These are phyloP conservation scores for Ilex paraguariensis DNA, from an alignment of 305 asterid species.

Conservation along the genomic window DNA sequence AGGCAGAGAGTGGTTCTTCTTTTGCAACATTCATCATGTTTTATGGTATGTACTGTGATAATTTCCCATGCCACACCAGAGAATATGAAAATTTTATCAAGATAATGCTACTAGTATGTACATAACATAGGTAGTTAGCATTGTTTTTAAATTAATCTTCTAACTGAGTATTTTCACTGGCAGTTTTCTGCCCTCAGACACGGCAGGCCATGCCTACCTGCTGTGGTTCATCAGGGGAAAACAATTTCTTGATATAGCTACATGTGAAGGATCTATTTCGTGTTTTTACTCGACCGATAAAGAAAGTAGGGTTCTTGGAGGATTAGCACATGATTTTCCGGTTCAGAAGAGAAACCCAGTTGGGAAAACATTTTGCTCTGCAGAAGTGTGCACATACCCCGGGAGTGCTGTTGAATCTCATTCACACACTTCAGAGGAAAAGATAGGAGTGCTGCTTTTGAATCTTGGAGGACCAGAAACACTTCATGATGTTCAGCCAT, in stretches of 20 bases:
- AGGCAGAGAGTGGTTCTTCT: too few species aligned
- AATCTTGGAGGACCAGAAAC: constrained; percentile 98
- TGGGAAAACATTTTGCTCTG: constrained; percentile 46
- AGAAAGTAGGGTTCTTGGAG: constrained; percentile 17
- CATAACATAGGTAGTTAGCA: too few species aligned
- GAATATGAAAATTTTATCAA: too few species aligned
- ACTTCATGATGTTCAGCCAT: constrained; percentile 88
- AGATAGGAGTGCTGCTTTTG: constrained; percentile 82
- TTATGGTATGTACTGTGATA: too few species aligned
- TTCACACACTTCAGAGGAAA: constrained; percentile 48
- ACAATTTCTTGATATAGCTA: constrained; percentile 4
- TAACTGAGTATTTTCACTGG: background rate
- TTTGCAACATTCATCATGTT: too few species aligned
- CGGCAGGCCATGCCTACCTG: constrained; percentile 14
- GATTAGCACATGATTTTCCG: constrained; percentile 28
- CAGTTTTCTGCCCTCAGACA: constrained; percentile 23
- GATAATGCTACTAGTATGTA: too few species aligned
- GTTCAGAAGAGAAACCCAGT: constrained; percentile 26
- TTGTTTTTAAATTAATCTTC: too few species aligned
- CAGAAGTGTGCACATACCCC: constrained; percentile 40
- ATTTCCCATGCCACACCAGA: too few species aligned
- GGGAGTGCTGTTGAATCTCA: constrained; percentile 25
- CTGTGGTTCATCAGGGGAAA: constrained; percentile 10
- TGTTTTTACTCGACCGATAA: constrained; percentile 20
- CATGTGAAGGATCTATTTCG: constrained; percentile 7